Conservation (phyloP, 352 stramenopile species). For the Pythium volutum region DNA sequence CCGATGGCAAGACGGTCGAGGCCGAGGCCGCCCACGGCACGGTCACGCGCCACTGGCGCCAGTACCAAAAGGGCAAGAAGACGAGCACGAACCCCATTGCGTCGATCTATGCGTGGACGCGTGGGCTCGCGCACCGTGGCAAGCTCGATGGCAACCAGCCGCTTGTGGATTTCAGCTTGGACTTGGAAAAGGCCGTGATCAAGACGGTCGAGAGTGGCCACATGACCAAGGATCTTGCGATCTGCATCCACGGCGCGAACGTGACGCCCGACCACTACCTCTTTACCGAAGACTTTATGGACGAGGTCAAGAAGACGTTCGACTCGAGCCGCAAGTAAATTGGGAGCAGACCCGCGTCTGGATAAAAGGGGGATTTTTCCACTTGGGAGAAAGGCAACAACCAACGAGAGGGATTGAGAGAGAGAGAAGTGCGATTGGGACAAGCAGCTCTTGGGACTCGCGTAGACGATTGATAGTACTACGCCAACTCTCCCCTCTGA, state of each 20-base stretch:
- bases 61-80: conserved; percentile 86
- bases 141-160: conserved; percentile 83
- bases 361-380: too few species aligned
- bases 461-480: not conserved
- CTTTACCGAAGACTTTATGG: conserved; percentile 8
- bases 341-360: too few species aligned
- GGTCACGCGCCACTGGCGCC: conserved; percentile 86
- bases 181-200: conserved; percentile 75
- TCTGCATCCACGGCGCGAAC: conserved; percentile 75
- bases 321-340: conserved; percentile 18
- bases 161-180: conserved; percentile 67
- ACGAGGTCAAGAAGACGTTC: conserved; percentile 52
- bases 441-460: not conserved
- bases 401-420: not conserved
- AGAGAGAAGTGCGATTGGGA: not conserved
- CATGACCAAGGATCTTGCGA: conserved; percentile 88
- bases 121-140: conserved; percentile 74
- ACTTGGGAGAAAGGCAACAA: not conserved
- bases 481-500: too few species aligned
- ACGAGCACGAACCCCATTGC: conserved; percentile 90
- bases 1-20: conserved; percentile 85
- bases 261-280: conserved; percentile 78
- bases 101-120: conserved; percentile 88
- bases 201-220: conserved; percentile 77
- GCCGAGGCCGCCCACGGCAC: conserved; percentile 88